These are phyloP conservation scores for Parietaria judaica DNA, from an alignment of 306 rosid genomes.

Conservation along the genomic window DNA sequence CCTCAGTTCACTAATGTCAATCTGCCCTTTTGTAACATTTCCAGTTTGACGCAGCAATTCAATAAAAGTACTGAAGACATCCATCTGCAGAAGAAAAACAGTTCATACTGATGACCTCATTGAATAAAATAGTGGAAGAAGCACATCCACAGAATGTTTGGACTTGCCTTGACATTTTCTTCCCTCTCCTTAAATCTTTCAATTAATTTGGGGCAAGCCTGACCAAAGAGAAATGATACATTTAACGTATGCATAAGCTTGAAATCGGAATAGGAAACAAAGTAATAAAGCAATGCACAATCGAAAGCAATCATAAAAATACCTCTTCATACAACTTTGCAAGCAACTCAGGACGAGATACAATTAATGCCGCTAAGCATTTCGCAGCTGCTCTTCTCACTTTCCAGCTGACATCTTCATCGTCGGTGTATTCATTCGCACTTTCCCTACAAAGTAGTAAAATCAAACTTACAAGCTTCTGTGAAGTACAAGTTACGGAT, in stretches of 20 bases:
- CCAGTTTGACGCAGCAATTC: constrained; percentile 98
- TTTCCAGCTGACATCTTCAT: constrained; percentile 99
- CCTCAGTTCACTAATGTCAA: constrained; percentile 77
- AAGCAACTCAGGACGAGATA: constrained; percentile 96
- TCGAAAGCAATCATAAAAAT: constrained; percentile 15
- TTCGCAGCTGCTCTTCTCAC: constrained; percentile 98
- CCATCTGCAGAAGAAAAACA: constrained; percentile 65
- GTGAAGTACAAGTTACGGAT: constrained; percentile 12
- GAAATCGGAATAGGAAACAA: background rate
- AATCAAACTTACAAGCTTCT: constrained; percentile 8
- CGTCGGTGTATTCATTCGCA: constrained; percentile 96
- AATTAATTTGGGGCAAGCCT: constrained; percentile 98
- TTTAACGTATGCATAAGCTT: constrained; percentile 11
- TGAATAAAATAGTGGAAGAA: constrained; percentile 14
- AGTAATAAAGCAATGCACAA: background rate
- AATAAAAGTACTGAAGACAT: constrained; percentile 83
- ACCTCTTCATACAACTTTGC: constrained; percentile 92
- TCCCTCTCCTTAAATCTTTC: constrained; percentile 98
- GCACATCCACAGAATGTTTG: constrained; percentile 3
- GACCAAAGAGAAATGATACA: constrained; percentile 15
- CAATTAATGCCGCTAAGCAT: constrained; percentile 93
- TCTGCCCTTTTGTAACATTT: constrained; percentile 90
- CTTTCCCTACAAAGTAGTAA: constrained; percentile 65
- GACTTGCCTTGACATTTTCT: constrained; percentile 88
- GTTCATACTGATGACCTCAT: constrained; percentile 24